Evolutionary conservation across 2,329 filamentous ascomycete genomes (phyloP).

Genomic region (Xylariaceae sp.): DNA sequence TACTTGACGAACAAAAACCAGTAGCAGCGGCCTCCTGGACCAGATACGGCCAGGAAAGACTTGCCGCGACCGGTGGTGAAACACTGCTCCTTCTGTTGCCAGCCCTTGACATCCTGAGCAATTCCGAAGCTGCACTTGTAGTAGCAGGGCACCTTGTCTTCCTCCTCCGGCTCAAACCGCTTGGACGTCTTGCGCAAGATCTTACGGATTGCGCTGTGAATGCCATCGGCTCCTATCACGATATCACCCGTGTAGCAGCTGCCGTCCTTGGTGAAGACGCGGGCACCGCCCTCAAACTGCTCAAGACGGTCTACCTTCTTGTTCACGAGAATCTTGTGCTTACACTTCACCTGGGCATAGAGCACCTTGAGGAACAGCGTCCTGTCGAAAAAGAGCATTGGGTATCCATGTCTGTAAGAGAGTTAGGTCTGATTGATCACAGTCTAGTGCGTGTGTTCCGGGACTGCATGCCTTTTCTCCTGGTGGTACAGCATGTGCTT

Average conservation of each 20-base stretch:
- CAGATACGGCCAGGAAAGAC: slow-evolving; percentile 29
- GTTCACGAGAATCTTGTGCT: slow-evolving; percentile 30
- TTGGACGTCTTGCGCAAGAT: slow-evolving; percentile 31
- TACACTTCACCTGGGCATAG: slow-evolving; percentile 33
- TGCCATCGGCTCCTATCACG: slow-evolving; percentile 23
- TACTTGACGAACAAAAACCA: slow-evolving; percentile 35
- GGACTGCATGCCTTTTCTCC: slow-evolving; percentile 2
- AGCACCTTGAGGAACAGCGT: slow-evolving; percentile 33
- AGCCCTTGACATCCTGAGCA: slow-evolving; percentile 27
- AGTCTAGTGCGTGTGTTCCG: too few species aligned
- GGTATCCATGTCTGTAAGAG: slow-evolving; percentile 31
- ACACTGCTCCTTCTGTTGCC: slow-evolving; percentile 14
- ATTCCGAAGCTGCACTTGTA: slow-evolving; percentile 39
- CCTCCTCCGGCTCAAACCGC: slow-evolving; percentile 22
- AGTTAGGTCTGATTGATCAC: slow-evolving; percentile 3
- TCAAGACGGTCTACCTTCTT: slow-evolving; percentile 30
- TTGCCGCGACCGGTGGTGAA: slow-evolving; percentile 22
- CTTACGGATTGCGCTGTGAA: slow-evolving; percentile 33
- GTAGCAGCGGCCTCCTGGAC: slow-evolving; percentile 31
- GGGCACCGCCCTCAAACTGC: slow-evolving; percentile 23
- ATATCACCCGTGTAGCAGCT: slow-evolving; percentile 35
- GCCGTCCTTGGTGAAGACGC: slow-evolving; percentile 32
- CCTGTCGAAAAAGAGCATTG: slow-evolving; percentile 34
- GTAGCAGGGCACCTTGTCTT: slow-evolving; percentile 21
- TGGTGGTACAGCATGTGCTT: slow-evolving; percentile 1